phyloP scores from a whole-genome alignment of 345 rosid species.

The Populus pruinosa region DNA sequence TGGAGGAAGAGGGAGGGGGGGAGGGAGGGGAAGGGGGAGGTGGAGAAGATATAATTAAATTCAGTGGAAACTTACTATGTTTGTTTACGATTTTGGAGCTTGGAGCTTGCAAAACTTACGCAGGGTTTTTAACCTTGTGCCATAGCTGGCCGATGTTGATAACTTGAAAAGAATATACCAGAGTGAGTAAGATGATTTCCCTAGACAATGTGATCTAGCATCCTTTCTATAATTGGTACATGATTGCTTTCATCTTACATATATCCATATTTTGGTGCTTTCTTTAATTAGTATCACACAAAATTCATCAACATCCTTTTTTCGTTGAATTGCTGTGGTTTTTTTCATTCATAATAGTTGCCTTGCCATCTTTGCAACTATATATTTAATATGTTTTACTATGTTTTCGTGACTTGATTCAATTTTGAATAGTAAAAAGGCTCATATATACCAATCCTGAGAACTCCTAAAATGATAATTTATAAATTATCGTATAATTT shows the following conservation, averaged over 20 bases:
- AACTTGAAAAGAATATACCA: background rate
- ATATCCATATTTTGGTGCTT: background rate
- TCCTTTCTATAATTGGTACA: background rate
- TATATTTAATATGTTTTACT: too few relatives aligned
- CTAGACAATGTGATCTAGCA: too few relatives aligned
- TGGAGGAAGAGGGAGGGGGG: conserved; percentile 52
- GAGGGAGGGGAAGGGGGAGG: conserved; percentile 38
- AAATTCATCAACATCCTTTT: background rate
- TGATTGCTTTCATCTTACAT: background rate
- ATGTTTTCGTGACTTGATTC: too few relatives aligned
- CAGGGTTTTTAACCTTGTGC: background rate
- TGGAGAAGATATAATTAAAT: background rate
- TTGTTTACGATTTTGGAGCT: background rate
- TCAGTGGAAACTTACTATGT: background rate
- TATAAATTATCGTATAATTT: too few relatives aligned
- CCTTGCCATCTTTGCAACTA: too few relatives aligned
- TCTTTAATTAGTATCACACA: background rate
- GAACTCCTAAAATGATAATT: too few relatives aligned
- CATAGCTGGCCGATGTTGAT: background rate
- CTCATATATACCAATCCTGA: too few relatives aligned
- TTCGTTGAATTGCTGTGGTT: too few relatives aligned
- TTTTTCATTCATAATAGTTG: too few relatives aligned
- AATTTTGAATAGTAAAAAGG: too few relatives aligned
- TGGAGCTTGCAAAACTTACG: background rate
- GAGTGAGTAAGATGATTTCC: background rate